These are phyloP conservation scores for Tetradesmus obliquus DNA, from an alignment of 139 green algal species.

Conservation along the genomic window DNA sequence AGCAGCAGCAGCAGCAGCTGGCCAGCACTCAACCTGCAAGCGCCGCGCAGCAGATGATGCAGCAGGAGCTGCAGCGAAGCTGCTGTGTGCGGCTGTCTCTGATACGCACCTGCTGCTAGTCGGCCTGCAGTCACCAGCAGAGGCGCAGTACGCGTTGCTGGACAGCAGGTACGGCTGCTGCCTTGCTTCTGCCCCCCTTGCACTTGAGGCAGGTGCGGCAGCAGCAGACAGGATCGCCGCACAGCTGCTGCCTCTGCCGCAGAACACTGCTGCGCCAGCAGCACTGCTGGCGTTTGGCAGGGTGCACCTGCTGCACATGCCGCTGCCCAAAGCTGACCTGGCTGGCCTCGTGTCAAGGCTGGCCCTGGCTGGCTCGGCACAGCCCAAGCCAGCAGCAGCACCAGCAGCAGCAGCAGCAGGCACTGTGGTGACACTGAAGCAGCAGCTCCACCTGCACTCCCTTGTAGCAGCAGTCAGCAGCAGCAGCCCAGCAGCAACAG, in stretches of 20 bases:
- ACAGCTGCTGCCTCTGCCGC: slow-evolving; percentile 26
- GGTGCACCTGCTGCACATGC: slow-evolving; percentile 32
- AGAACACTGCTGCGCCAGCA: neutral
- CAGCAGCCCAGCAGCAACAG: neutral
- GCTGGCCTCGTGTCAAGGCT: slow-evolving; percentile 19
- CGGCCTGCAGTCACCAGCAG: neutral
- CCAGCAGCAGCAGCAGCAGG: neutral
- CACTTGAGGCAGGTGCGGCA: neutral
- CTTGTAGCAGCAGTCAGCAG: slow-evolving; percentile 18
- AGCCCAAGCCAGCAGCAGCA: neutral
- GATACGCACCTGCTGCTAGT: slow-evolving; percentile 36
- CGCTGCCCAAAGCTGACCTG: slow-evolving; percentile 25
- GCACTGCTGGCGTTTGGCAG: neutral
- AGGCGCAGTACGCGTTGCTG: neutral
- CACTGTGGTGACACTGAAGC: neutral
- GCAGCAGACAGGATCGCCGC: neutral
- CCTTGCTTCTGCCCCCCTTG: neutral
- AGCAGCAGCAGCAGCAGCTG: neutral
- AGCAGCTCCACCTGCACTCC: neutral
- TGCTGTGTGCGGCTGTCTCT: slow-evolving; percentile 10
- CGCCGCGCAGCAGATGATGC: neutral
- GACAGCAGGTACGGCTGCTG: slow-evolving; percentile 36
- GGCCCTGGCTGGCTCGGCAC: neutral
- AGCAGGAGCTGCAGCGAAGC: neutral
- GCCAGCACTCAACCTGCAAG: neutral